A percentile compares a stretch with the other conserved stretches of the same genome.
Evolutionary conservation across 2,329 filamentous ascomycete genomes (phyloP).

Genomic region (Stylonectria norvegica): DNA sequence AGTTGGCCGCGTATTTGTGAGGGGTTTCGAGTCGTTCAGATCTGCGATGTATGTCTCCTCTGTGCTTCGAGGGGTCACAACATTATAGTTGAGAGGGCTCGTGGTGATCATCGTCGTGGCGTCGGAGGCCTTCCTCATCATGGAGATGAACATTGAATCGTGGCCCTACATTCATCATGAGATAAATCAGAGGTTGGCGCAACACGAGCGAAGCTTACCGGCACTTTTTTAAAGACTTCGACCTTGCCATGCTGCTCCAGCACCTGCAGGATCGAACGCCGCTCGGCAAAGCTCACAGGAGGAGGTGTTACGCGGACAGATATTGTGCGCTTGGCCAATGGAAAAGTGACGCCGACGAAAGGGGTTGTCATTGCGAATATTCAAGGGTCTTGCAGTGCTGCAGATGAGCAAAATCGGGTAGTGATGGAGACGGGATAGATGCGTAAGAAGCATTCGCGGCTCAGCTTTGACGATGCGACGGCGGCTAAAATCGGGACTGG

Average conservation of each 20-base stretch:
- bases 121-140: slow-evolving; percentile 40
- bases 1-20: slow-evolving; percentile 6
- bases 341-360: too few relatives aligned
- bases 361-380: too few relatives aligned
- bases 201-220: slow-evolving; percentile 9
- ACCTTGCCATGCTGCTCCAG: slow-evolving; percentile 49
- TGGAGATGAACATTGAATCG: slow-evolving; percentile 47
- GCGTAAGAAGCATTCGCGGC: too few relatives aligned
- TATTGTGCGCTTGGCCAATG: slow-evolving; percentile 38
- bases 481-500: too few relatives aligned
- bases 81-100: slow-evolving; percentile 48
- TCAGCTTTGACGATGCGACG: too few relatives aligned
- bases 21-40: slow-evolving; percentile 20
- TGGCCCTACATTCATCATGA: slow-evolving; percentile 37
- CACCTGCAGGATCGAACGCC: slow-evolving; percentile 51
- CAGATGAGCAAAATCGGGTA: too few relatives aligned
- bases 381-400: too few relatives aligned
- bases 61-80: slow-evolving; percentile 29
- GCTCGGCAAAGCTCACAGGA: slow-evolving; percentile 51
- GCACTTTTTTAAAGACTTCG: slow-evolving; percentile 46
- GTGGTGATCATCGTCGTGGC: slow-evolving; percentile 38
- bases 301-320: slow-evolving; percentile 50
- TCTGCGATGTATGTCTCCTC: slow-evolving; percentile 35
- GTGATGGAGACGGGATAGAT: too few relatives aligned
- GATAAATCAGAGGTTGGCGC: background rate